Evolutionary conservation across 129 eudicot species (phyloP), one percentile per base, ranked within the genome.

Genomic region (Oenanthe sinensis): DNA sequence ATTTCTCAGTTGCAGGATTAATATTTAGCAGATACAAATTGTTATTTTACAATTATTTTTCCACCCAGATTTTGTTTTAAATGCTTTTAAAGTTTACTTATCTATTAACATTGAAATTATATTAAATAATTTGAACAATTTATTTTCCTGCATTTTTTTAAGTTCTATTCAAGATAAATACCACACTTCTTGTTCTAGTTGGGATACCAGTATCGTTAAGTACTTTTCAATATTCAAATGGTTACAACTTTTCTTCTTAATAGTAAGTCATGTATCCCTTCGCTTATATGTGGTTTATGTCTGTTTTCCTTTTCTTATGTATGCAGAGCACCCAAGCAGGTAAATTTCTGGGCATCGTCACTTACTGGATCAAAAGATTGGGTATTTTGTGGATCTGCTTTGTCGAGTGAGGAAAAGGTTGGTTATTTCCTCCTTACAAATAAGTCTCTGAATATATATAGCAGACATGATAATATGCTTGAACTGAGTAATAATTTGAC

Each of bases 321-420:
- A 54, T 62, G 26, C 91, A 88, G 93, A 60, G 42, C 50, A 19
- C 71, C 88, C 24, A 20, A 54, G 15, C 79, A 80, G 49, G 36
- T 47, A 30, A 84, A 78, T 42, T 79, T 85, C 77, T 82, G 88
- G 85, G 79, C 81, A 71, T 69, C 81, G 48, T 76, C 76, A 47
- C 63, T 84, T 62, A 37, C 42, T 79, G 88, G 82, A 80, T 83
- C 83, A 42, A 79, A 85, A 67, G 80, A 85, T 39, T 84, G 86
- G 90, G 89, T 90, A 46, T 79, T 92, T 3, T 95, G 99, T 79
- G 97, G 93, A 81, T 95, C 99, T 58, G 92, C 91, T 76, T 88
- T 95, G 26, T 92, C 99, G 77, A 42, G 80, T 17, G 87, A 90
- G 44, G 94, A 92, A 78, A 95, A 88, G 99, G 99, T 95, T 33